Evolutionary conservation across 2,329 filamentous ascomycete species (phyloP), one percentile per base, ranked within the genome.

Genomic region (Pseudocercospora fijiensis): DNA sequence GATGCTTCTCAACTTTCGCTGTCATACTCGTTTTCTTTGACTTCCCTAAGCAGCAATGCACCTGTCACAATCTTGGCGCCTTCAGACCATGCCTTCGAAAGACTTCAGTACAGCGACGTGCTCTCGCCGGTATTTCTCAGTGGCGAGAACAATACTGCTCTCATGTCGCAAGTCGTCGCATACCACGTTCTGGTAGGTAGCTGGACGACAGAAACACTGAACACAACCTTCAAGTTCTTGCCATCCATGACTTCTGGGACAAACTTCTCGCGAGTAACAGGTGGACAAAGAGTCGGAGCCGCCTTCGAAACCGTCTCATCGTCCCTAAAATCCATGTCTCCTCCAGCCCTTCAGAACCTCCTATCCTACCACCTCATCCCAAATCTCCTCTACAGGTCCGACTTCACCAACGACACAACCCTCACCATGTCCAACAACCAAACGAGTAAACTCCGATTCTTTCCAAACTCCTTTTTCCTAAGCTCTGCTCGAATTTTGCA

Each of bases 401-500:
- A 69, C 43, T 71, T 79, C 37, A 73, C 63, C 10, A 74, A 74
- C 51, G 70, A 65, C 30, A 69, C 71, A 1, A 55, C 41, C 10
- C 24, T 67, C 7, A 58, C 58, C 4, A 76, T 75, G 13, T 63
- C 73, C 10, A 49, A 67, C n/a, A 68, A 74, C 30, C 72, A 72
- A 3, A 76, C 78, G 51, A 65, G 86, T 4, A 81, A 76, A 13
- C 77, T 86, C 53, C 76, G 75, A 3, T 73, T 82, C 5, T 69
- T 77, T 53, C 74, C 79, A 56, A 79, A 78, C 30, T 72, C 71
- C 2, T 72, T 80, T 20, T 84, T 78, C 66, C 78, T 83, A 61
- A 84, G 86, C 77, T 78, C 80, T n/a, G 84, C 84, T 2, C 77
- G 78, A 65, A 78, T 87, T 30, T 75, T 82, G 1, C 73, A 77